Evolutionary conservation across 306 rosid species (phyloP), one percentile per base, ranked within the genome.

Genomic region (Vigna hirtella): DNA sequence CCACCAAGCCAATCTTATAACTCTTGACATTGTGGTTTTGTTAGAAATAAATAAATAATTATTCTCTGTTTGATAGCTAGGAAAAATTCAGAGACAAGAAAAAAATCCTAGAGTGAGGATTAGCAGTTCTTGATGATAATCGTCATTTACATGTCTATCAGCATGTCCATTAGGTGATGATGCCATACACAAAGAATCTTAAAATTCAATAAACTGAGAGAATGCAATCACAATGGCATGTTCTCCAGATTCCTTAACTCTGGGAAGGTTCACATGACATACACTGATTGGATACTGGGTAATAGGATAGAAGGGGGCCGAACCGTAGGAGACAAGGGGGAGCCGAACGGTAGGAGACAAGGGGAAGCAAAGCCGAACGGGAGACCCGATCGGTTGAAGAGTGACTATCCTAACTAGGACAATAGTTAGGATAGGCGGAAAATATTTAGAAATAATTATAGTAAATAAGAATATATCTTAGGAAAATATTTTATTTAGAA

Each of bases 161-260:
- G 4, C 30, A 4, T 30, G 49, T 69, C 45, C 24, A 83, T 22
- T 53, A n/a, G 45, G 49, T 59, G 56, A 51, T 57, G 22, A 51
- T 57, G 30, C 48, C 14, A 66, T 45, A 11, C 15, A 55, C 17
- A 73, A 26, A 2, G 28, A 26, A 42, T 55, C 48, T 62, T 36
- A 55, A 34, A 68, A 11, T 43, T 77, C 69, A 24, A 67, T 66
- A 38, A 50, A 45, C 64, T 7, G 28, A 51, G 66, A 71, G 58
- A 61, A 65, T 53, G 13, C 14, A 78, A 47, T 32, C 62, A 55
- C 8, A 78, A 38, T 24, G 66, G 55, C 30, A 72, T 36, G 26
- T 47, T 76, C 62, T 66, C 30, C 17, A 3, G 49, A 70, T 62
- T 66, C 42, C 52, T 78, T 77, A 47, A 34, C 32, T 61, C 67